Conservation (phyloP, 768 basidiomycete species). For the Cystofilobasidium ferigula region DNA sequence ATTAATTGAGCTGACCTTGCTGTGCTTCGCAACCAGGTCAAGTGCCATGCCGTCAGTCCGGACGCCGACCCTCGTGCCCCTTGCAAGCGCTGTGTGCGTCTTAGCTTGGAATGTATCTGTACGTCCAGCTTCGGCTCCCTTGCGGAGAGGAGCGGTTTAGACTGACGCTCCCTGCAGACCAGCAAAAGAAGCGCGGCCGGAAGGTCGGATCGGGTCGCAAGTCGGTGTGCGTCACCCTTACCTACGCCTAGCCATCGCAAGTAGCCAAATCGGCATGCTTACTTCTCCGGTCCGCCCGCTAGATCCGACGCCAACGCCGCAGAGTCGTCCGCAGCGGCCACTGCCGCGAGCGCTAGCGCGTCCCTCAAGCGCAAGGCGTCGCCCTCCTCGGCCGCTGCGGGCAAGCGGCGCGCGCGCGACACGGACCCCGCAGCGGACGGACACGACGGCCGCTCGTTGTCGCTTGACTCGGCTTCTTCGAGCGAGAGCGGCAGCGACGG, state of each 20-base stretch:
- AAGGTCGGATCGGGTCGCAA: neutral
- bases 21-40: neutral
- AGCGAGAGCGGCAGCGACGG: neutral
- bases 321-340: neutral
- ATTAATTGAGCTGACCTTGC: no score
- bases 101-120: neutral
- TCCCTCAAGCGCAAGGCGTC: constrained; percentile 1
- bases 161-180: neutral
- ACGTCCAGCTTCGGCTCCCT: neutral
- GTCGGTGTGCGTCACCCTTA: neutral
- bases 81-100: constrained; percentile 3
- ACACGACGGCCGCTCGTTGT: neutral
- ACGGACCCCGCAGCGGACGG: neutral
- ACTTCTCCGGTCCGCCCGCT: neutral
- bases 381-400: neutral
- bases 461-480: neutral
- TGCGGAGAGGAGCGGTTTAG: no score
- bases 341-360: no score
- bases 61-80: neutral
- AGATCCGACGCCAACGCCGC: neutral
- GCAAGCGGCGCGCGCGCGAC: neutral
- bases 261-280: neutral
- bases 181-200: constrained; percentile 1
- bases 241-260: neutral
- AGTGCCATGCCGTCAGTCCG: neutral